Percentiles rank a stretch among this genome's conserved stretches.
These are phyloP conservation scores for Linderniella brevidens DNA, from an alignment of 257 asterid genomes.

Conservation along the genomic window DNA sequence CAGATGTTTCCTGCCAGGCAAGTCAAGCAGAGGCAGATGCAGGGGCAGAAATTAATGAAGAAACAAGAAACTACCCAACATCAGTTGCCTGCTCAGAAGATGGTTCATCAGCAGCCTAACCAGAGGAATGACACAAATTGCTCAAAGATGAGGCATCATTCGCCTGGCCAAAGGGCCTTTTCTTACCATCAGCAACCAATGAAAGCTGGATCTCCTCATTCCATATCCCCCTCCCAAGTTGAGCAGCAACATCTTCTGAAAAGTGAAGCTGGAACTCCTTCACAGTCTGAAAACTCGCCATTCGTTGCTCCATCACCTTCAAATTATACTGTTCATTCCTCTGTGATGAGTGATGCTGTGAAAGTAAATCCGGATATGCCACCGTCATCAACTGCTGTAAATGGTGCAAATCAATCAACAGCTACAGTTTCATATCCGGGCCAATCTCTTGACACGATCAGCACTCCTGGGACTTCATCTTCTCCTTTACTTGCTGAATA, in stretches of 20 bases:
- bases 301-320: slow-evolving; percentile 78
- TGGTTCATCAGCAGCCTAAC: slow-evolving; percentile 32
- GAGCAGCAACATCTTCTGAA: slow-evolving; percentile 60
- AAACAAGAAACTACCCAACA: slow-evolving; percentile 39
- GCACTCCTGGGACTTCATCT: slow-evolving; percentile 97
- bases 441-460: slow-evolving; percentile 69
- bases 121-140: slow-evolving; percentile 63
- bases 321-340: slow-evolving; percentile 82
- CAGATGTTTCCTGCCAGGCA: slow-evolving; percentile 53
- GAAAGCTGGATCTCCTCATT: slow-evolving; percentile 45
- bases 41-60: slow-evolving; percentile 36
- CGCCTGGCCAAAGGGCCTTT: slow-evolving; percentile 47
- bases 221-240: slow-evolving; percentile 69
- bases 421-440: slow-evolving; percentile 41
- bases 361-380: slow-evolving; percentile 46
- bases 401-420: slow-evolving; percentile 32
- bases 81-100: slow-evolving; percentile 34
- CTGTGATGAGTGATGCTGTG: slow-evolving; percentile 82
- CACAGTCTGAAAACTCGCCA: slow-evolving; percentile 80
- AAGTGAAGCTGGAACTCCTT: slow-evolving; percentile 60
- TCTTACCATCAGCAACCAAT: slow-evolving; percentile 52
- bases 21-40: slow-evolving; percentile 55
- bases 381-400: slow-evolving; percentile 49
- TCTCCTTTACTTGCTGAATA: slow-evolving; percentile 89
- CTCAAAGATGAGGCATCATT: slow-evolving; percentile 57